Evolutionary conservation across 768 basidiomycete species (phyloP), one percentile per base, ranked within the genome.

Genomic region (Punctularia strigosozonata): DNA sequence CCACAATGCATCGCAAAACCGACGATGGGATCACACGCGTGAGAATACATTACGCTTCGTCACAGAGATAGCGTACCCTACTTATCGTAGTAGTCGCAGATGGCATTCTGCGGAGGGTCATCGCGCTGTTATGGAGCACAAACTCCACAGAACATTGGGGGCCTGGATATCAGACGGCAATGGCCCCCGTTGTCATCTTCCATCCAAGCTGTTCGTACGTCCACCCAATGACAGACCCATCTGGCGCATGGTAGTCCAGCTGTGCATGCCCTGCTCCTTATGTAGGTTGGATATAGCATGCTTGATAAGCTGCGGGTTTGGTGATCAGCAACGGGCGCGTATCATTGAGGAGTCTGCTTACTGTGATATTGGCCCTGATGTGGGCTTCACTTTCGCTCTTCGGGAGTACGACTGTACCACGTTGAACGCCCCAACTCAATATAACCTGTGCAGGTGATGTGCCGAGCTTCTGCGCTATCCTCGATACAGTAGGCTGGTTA

Each of bases 351-450:
- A n/a, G n/a, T n/a, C n/a, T n/a, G n/a, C n/a, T n/a, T 46, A 67
- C 66, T 4, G 57, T 47, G 31, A 67, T 58, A 55, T 86, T 86
- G 52, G 76, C 58, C n/a, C 50, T 49, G 37, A 80, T 57, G 20
- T 78, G 67, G 13, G 51, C 56, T 21, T 51, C 49, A 37, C 64
- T 57, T 46, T 58, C 61, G 36, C 63, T 64, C 60, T 79, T 77
- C 20, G 77, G 72, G 24, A 77, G 66, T n/a, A 75, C 68, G 10
- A 62, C 60, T 7, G 71, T 65, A 10, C 69, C 69, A 5, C 69
- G 60, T 50, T 73, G 64, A 5, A 72, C 67, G 8, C 62, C 66
- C 77, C 76, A 79, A 43, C 70, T 64, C n/a, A 78, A 61, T 2
- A 71, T 51, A 6, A 74, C 61, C 46, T 75, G 72, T 1, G 68